phyloP scores from a whole-genome alignment of 768 basidiomycete species.

The Lyophyllum semitale region DNA sequence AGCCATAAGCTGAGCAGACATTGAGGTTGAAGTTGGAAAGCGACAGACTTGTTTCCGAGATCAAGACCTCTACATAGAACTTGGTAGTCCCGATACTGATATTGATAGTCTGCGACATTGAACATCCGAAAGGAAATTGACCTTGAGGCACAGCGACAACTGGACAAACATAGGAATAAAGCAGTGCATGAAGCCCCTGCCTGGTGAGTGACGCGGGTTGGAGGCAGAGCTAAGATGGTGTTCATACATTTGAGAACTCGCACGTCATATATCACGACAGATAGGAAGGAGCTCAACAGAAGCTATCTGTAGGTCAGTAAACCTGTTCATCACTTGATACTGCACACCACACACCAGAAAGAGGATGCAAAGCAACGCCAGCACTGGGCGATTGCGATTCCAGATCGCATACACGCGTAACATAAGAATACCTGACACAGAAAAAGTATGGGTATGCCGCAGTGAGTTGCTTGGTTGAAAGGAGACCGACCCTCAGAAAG shows the following conservation, averaged over 20 bases:
- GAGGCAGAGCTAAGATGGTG: neutral
- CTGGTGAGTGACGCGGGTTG: neutral
- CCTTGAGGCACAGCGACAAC: neutral
- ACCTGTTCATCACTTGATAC: neutral
- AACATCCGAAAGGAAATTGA: neutral
- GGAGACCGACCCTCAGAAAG: neutral
- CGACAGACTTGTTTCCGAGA: slow-evolving; percentile 3
- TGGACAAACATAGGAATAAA: neutral
- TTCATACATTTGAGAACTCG: neutral
- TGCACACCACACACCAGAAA: neutral
- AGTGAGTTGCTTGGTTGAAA: neutral
- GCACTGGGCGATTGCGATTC: slow-evolving; percentile 5
- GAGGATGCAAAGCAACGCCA: neutral
- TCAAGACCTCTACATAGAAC: neutral
- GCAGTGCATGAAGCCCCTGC: neutral
- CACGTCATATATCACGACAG: neutral
- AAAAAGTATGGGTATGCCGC: neutral
- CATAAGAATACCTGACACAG: slow-evolving; percentile 3
- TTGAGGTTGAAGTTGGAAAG: neutral
- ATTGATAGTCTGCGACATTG: neutral
- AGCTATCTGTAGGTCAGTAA: neutral
- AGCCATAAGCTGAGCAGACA: neutral
- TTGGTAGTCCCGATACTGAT: neutral
- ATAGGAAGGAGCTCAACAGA: neutral
- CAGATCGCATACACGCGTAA: slow-evolving; percentile 9